phyloP scores from a whole-genome alignment of 2,329 filamentous ascomycete genomes.

The Cucurbitaria berberidis region DNA sequence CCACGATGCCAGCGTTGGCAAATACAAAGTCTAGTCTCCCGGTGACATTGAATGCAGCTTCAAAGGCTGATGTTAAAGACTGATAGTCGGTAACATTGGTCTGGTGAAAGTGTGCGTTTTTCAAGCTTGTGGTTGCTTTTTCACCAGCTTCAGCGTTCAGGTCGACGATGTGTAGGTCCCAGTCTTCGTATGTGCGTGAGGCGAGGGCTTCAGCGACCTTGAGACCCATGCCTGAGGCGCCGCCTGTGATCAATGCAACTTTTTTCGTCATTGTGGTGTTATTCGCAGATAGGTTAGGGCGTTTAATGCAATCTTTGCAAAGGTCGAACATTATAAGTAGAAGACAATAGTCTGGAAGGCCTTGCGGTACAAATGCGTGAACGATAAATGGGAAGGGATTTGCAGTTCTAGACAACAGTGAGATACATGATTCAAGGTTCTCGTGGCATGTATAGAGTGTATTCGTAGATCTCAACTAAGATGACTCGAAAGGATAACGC shows the following conservation, averaged over 20 bases:
- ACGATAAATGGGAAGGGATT: background rate
- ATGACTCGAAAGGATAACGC: background rate
- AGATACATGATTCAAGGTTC: background rate
- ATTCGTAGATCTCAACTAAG: background rate
- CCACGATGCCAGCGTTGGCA: slow-evolving; percentile 57
- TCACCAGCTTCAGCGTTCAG: slow-evolving; percentile 47
- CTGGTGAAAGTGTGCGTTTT: slow-evolving; percentile 48
- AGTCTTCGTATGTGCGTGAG: slow-evolving; percentile 37
- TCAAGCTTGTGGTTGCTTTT: slow-evolving; percentile 30
- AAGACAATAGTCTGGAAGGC: background rate
- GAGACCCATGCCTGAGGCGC: slow-evolving; percentile 63
- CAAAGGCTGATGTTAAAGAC: slow-evolving; percentile 45
- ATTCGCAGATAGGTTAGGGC: background rate
- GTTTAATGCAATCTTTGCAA: slow-evolving; percentile 1
- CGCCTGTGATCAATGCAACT: slow-evolving; percentile 76
- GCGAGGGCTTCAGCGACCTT: slow-evolving; percentile 50
- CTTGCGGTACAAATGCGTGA: background rate
- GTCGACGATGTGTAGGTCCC: slow-evolving; percentile 52
- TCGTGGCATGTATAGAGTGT: background rate
- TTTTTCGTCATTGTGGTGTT: slow-evolving; percentile 22
- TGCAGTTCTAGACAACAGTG: background rate
- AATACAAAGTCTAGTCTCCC: slow-evolving; percentile 56
- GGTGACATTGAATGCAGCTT: slow-evolving; percentile 44
- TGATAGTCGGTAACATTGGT: slow-evolving; percentile 49
- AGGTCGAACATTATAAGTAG: background rate